phyloP scores from a whole-genome alignment of 2,329 filamentous ascomycete genomes.

The Amylocarpus encephaloides region DNA sequence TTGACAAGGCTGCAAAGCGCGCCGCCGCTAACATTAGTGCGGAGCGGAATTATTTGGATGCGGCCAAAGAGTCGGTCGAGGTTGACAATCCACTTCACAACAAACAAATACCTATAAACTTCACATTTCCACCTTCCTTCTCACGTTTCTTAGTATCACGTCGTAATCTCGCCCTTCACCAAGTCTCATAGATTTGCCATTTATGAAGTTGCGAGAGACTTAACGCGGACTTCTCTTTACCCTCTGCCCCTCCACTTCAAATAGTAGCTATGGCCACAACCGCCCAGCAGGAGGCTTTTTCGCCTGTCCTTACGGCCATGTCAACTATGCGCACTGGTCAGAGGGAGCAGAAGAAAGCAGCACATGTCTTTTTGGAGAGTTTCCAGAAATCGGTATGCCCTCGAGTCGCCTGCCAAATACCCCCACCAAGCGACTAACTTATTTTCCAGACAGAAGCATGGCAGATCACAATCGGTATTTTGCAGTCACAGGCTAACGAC shows the following conservation, averaged over 20 bases:
- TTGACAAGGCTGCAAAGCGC: constrained; percentile 10
- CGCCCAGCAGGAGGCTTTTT: constrained; percentile 64
- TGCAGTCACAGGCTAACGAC: constrained; percentile 73
- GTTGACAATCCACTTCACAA: constrained; percentile 4
- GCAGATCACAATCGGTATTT: constrained; percentile 77
- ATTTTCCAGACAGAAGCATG: constrained; percentile 71
- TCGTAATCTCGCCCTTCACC: not conserved
- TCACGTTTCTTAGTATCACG: not conserved
- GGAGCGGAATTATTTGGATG: constrained; percentile 8
- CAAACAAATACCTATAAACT: constrained; percentile 3
- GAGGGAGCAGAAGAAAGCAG: constrained; percentile 77
- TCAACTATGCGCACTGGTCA: constrained; percentile 86
- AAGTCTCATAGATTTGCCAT: not conserved
- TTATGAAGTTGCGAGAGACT: constrained; percentile 1
- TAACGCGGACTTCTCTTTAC: constrained; percentile 1
- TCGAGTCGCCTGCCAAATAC: not conserved
- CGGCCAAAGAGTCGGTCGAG: not conserved
- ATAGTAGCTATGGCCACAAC: constrained; percentile 39
- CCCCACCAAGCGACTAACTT: constrained; percentile 18
- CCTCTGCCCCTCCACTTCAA: constrained; percentile 27
- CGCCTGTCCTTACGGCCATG: constrained; percentile 81
- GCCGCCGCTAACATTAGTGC: constrained; percentile 12
- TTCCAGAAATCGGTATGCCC: constrained; percentile 90
- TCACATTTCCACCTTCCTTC: constrained; percentile 3
- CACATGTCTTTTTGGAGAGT: constrained; percentile 82